Conservation (phyloP, 768 basidiomycete species). For the Naganishia friedmannii region DNA sequence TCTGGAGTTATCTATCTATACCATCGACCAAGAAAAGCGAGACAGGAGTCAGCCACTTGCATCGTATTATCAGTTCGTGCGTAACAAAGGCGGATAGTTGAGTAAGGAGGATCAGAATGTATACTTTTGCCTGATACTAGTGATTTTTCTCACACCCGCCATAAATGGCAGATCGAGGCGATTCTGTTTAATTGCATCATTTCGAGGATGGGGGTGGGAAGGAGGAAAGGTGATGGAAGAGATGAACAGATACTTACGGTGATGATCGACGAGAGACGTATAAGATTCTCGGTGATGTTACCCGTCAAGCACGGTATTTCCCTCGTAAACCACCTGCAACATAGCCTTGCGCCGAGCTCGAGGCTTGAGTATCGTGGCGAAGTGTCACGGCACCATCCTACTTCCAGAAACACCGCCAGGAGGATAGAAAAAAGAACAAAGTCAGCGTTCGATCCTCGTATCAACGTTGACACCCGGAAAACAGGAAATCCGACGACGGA, state of each 20-base stretch:
- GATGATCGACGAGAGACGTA: too few relatives aligned
- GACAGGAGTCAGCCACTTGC: not conserved
- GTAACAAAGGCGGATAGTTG: not conserved
- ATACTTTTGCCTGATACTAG: conserved; percentile 24
- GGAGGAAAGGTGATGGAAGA: not conserved
- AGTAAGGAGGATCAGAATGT: not conserved
- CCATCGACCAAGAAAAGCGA: not conserved
- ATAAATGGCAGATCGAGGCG: conserved; percentile 8
- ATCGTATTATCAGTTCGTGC: not conserved
- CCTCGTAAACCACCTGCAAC: too few relatives aligned
- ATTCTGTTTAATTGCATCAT: conserved; percentile 21
- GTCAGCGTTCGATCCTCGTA: not conserved
- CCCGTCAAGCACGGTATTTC: too few relatives aligned
- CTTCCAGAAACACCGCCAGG: not conserved
- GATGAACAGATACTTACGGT: not conserved
- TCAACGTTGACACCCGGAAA: not conserved
- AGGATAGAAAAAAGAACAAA: not conserved
- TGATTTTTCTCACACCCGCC: conserved; percentile 10
- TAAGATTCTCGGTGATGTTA: too few relatives aligned
- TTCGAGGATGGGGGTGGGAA: not conserved
- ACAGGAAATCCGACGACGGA: not conserved
- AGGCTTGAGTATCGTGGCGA: too few relatives aligned
- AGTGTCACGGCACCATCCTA: too few relatives aligned
- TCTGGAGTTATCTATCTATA: too few relatives aligned
- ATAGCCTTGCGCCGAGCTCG: too few relatives aligned